Evolutionary conservation across 2,329 filamentous ascomycete genomes (phyloP), one percentile per base, ranked within the genome.

Genomic region (Pseudogymnoascus sp.): DNA sequence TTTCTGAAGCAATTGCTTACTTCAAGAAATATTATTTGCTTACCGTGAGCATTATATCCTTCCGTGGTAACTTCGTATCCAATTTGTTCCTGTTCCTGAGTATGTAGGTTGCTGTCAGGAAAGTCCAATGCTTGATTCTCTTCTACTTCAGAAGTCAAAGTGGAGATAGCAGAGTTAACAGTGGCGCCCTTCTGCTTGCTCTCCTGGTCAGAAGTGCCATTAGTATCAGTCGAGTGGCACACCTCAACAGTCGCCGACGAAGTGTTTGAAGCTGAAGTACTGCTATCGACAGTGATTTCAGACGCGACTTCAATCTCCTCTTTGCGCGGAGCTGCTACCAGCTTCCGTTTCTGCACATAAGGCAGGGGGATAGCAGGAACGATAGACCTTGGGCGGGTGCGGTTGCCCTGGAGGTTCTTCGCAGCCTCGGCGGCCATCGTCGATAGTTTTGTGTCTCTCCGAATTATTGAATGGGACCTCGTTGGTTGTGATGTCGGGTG

Each of bases 321-420:
- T 45, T 67, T 63, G 38, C 64, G 63, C 28, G 64, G 61, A 26
- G 63, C 61, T 37, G 64, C 59, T 23, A 65, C 62, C 59, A 70
- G 67, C 61, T 67, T 65, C 30, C 68, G 69, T 61, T 67, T 69
- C 59, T 68, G 68, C n/a, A 68, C 61, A 52, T 71, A 71, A 9
- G 67, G 63, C 34, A 72, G 63, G 21, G 70, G 70, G 23, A 71
- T 68, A 10, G 68, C 70, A 61, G 70, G 70, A 6, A 69, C 63
- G 60, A 71, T 64, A 5, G 64, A 59, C 59, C 63, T 68, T 55
- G 66, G 66, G 28, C 68, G 65, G 35, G 61, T 63, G 26, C 67
- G 66, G 57, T 67, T 69, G 60, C 69, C 66, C 63, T 70, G 69
- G 10, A 70, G 62, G 58, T 61, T 63, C 61, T 69, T 70, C 37